These are phyloP conservation scores for Adansonia gregorii DNA, from an alignment of 441 rosid species.

Conservation along the genomic window DNA sequence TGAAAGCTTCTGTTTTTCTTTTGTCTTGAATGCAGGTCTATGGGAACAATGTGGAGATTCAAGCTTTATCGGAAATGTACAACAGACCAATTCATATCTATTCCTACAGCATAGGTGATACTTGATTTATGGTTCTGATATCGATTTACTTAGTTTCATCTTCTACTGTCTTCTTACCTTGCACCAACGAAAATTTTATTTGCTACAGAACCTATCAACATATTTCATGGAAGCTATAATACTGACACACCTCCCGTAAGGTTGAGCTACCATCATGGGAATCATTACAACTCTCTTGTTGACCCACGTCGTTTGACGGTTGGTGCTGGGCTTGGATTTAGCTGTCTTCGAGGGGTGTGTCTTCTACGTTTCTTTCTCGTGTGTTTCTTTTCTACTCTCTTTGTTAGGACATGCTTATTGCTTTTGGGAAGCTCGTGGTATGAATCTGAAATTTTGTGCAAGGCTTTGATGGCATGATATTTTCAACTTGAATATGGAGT, in stretches of 20 bases:
- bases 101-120: slow-evolving; percentile 82
- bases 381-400: not conserved
- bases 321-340: slow-evolving; percentile 97
- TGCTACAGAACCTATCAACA: slow-evolving; percentile 89
- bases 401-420: slow-evolving; percentile 4
- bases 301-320: slow-evolving; percentile 81
- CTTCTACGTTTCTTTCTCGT: slow-evolving; percentile 19
- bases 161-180: slow-evolving; percentile 20
- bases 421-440: not conserved
- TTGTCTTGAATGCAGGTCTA: slow-evolving; percentile 64
- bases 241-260: slow-evolving; percentile 89
- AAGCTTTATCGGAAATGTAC: slow-evolving; percentile 94
- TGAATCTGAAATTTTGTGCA: not conserved
- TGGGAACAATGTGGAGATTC: slow-evolving; percentile 97
- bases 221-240: slow-evolving; percentile 85
- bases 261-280: slow-evolving; percentile 92
- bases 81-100: slow-evolving; percentile 95
- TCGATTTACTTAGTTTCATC: not conserved
- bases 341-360: slow-evolving; percentile 89
- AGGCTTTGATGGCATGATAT: not conserved
- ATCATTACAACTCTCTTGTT: slow-evolving; percentile 95
- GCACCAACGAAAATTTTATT: slow-evolving; percentile 26
- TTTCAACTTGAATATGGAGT: not conserved
- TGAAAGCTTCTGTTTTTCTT: slow-evolving; percentile 6
- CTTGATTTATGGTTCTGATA: slow-evolving; percentile 1